Evolutionary conservation across 2,329 filamentous ascomycete species (phyloP), one percentile per base, ranked within the genome.

Genomic region (Colletotrichum sublineola): DNA sequence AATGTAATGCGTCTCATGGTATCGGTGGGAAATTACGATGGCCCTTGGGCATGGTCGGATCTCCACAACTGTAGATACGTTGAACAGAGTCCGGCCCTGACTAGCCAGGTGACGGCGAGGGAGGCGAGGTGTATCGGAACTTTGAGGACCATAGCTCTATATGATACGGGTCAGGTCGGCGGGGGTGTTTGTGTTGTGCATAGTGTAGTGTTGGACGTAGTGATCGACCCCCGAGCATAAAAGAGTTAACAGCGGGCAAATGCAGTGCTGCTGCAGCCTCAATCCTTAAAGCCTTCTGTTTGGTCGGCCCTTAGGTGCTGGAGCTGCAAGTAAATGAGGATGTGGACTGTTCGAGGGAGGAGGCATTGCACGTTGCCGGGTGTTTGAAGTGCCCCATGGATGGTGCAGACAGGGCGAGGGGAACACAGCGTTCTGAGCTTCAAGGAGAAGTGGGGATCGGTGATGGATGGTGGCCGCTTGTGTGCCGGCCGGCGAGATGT

Each of bases 121-220:
- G 42, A 53, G 29, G 50, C 44, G 61, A 55, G 33, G 40, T 63
- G 57, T 48, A 38, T 50, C 65, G 55, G 33, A 57, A 56, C 29
- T 24, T 53, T 48, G 46, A 15, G 38, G 24, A 46, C 29, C 64
- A 63, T 29, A 44, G 44, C 29, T 70, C 50, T 73, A 67, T 67
- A 66, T 73, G 73, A 66, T 31, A 65, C 70, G 65, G 44, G 52
- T 61, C 67, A 61, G 62, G 44, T 66, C 63, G 33, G 61, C 38
- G 53, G 73, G 70, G 48, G 36, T 31, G 61, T 58, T 62, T 66
- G 70, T 65, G 70, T 67, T 63, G 73, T 73, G 70, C 70, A 73
- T 60, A n/a, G 8, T 46, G 44, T n/a, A 14, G 5, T 63, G 40
- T 57, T 70, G 57, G 11, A 63, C 11, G 33, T 66, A 48, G 52